Evolutionary conservation across 2,329 filamentous ascomycete genomes (phyloP).

Genomic region (Seiridium unicorne): DNA sequence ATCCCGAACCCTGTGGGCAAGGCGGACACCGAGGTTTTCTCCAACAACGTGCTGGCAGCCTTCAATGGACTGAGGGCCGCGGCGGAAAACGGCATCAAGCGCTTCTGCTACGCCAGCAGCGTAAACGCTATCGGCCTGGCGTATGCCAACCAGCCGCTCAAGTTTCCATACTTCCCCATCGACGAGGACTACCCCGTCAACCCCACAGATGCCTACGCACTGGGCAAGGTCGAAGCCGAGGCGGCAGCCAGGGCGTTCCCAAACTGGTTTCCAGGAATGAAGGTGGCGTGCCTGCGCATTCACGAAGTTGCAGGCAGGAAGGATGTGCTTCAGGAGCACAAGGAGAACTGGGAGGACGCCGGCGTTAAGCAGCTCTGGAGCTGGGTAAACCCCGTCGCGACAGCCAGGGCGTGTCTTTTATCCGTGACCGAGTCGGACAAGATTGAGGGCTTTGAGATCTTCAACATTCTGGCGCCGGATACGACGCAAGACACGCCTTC

Average conservation of each 20-base stretch:
- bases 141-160: constrained; percentile 30
- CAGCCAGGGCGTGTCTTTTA: constrained; percentile 32
- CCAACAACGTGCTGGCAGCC: constrained; percentile 33
- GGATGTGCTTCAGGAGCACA: constrained; percentile 29
- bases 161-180: constrained; percentile 34
- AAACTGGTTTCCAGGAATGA: constrained; percentile 34
- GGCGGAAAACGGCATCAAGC: constrained; percentile 30
- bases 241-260: constrained; percentile 29
- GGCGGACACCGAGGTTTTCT: constrained; percentile 28
- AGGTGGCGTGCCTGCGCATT: constrained; percentile 34
- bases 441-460: constrained; percentile 29
- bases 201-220: constrained; percentile 33
- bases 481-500: constrained; percentile 23
- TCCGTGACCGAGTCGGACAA: constrained; percentile 28
- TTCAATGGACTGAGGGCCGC: constrained; percentile 38
- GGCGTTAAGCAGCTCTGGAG: constrained; percentile 34
- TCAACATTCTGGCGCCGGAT: constrained; percentile 32
- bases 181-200: constrained; percentile 30
- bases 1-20: constrained; percentile 26
- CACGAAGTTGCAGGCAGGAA: constrained; percentile 30
- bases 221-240: constrained; percentile 34
- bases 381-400: constrained; percentile 32
- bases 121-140: constrained; percentile 37
- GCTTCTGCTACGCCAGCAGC: constrained; percentile 33
- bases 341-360: constrained; percentile 28